phyloP scores from a whole-genome alignment of 2,329 filamentous ascomycete species.

The Metarhizium brunneum region DNA sequence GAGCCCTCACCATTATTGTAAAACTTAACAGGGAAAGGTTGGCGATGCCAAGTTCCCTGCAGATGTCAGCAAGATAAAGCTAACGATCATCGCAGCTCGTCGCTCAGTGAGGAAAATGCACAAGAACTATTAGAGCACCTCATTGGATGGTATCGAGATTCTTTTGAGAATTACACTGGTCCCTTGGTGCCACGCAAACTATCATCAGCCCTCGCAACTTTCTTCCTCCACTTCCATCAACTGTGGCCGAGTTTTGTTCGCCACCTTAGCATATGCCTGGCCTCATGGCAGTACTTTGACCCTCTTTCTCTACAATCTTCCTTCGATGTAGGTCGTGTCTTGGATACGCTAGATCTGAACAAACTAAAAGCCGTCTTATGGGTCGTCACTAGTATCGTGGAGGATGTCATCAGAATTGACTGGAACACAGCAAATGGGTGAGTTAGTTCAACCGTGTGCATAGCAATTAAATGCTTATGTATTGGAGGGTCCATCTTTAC shows the following conservation, averaged over 20 bases:
- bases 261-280: constrained; percentile 50
- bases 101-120: constrained; percentile 48
- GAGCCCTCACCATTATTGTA: constrained; percentile 82
- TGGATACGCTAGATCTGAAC: constrained; percentile 36
- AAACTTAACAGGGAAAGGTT: constrained; percentile 91
- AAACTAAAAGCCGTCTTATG: constrained; percentile 51
- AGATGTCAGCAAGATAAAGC: background rate
- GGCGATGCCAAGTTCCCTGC: background rate
- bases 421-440: constrained; percentile 49
- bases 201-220: constrained; percentile 67
- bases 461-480: background rate
- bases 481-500: constrained; percentile 27
- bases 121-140: constrained; percentile 50
- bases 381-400: constrained; percentile 39
- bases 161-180: constrained; percentile 41
- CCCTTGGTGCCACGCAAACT: constrained; percentile 63
- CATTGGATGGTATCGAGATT: constrained; percentile 51
- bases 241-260: constrained; percentile 58
- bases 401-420: constrained; percentile 48
- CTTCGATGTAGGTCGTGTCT: constrained; percentile 32
- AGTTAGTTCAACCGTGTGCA: constrained; percentile 10
- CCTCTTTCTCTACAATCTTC: constrained; percentile 16
- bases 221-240: constrained; percentile 61
- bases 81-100: constrained; percentile 24
- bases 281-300: constrained; percentile 14